Base-by-base conservation (phyloP, 331 rosid genomes). In the Quercus phellos region DNA sequence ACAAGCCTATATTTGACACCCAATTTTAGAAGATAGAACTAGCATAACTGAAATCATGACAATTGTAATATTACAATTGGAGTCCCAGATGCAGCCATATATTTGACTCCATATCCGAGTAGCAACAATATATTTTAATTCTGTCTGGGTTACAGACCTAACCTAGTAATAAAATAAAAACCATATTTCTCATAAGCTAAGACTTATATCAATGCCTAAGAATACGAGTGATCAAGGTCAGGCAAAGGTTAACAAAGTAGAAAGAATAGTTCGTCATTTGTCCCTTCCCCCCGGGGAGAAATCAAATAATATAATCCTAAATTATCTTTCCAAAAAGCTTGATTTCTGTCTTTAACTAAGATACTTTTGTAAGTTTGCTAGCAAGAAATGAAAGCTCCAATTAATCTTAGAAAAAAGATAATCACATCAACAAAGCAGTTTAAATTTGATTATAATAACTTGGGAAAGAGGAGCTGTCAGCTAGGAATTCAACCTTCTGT, bases 341-440 rank as follows among this genome's bases (percentile, higher is more conserved):
- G 27, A 35, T 18, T 66, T 66, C 35, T 66, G 21, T 18, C 71
- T 46, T 22, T 34, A 24, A 32, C 51, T 34, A 12, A 70, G 9
- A 19, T 17, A 72, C 4, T 51, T 70, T 12, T 14, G 35, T 50
- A 59, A 63, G 24, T 30, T 68, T 51, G 6, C 16, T 46, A 43
- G 34, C 54, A 75, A 64, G 68, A 70, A 81, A 84, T 55, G 70
- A 38, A 80, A 70, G 51, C 51, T 61, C 79, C 18, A 54, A 51
- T 26, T 34, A 16, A 63, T 64, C 82, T 79, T 64, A 68, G 66
- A 43, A 43, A 74, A 24, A 71, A 74, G 61, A 76, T 80, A 78
- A 84, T 87, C 73, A 80, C 89, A 76, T 82, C 87, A 70, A 70
- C 68, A 43, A 56, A 58, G 78, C 75, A 58, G 74, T 81, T 74